Evolutionary conservation across 139 green algal genomes (phyloP), one percentile per base, ranked within the genome.

Genomic region (Closterium sp.): DNA sequence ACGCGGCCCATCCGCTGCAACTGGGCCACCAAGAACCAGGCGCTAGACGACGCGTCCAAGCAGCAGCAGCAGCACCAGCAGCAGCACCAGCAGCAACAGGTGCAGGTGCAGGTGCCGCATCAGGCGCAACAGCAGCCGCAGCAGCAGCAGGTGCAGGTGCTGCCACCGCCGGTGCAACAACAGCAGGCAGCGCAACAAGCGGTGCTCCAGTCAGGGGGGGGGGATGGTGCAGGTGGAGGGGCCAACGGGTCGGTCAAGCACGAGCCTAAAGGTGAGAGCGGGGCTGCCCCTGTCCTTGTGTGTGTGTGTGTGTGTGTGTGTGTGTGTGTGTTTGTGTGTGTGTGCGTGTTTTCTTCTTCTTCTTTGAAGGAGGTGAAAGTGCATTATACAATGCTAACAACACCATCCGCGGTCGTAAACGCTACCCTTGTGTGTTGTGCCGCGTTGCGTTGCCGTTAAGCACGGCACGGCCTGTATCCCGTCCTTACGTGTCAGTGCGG

Each of bases 1-100:
- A 93, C 88, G 3, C 30, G 90, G 33, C 90, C 30, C 7, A 92
- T 93, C 7, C 90, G 90, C 4, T 93, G 90, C 86, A 93, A 93
- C 34, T 93, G 90, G 90, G 90, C 87, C 66, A 93, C 90, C 64
- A 93, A 93, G 38, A 87, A 87, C 32, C 28, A 28, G 23, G 38
- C n/a, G 10, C 21, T 31, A 85, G 35, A 69, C 0, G 86, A 69
- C 31, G 83, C 30, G 30, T 32, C n/a, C 83, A 32, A 86, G 83
- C 83, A 86, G 83, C 83, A 86, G 3, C 83, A 86, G n/a, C 83
- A 86, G 83, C 83, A 86, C 21, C 81, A 85, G 81, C 69, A 84
- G 69, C 69, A 84, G 8, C 69, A 84, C 5, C 69, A 84, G 69
- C 69, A 33, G 4, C 69, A 84, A 7, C 83, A 86, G 25, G 21